Percentiles rank a stretch among this genome's conserved stretches.
phyloP scores from a whole-genome alignment of 768 basidiomycete genomes.

The Lactifluus pinguis region DNA sequence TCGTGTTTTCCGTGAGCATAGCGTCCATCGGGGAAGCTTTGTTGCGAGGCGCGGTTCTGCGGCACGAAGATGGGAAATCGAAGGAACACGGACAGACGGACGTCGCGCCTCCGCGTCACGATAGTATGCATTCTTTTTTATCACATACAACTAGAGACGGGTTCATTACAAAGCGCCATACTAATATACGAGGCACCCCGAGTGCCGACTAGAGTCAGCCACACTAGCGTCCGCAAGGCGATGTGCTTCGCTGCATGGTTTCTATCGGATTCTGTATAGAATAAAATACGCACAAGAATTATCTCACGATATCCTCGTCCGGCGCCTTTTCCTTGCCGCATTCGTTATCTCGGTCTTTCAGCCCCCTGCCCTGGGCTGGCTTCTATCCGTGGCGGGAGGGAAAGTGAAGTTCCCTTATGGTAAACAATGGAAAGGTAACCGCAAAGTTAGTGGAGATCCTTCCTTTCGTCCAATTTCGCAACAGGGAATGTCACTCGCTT shows the following conservation, averaged over 20 bases:
- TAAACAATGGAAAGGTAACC: too few species aligned
- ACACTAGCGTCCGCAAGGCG: not conserved
- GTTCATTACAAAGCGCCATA: not conserved
- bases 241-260: not conserved
- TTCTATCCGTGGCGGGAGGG: too few species aligned
- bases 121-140: not conserved
- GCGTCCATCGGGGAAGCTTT: conserved; percentile 65
- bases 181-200: not conserved
- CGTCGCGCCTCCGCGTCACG: not conserved
- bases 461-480: too few species aligned
- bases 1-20: conserved; percentile 73
- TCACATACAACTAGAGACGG: not conserved
- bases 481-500: too few species aligned
- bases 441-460: too few species aligned
- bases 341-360: not conserved
- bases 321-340: not conserved
- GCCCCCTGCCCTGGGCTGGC: too few species aligned
- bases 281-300: not conserved
- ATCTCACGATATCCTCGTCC: not conserved
- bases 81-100: not conserved
- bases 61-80: not conserved
- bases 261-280: not conserved
- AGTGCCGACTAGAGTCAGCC: not conserved
- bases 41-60: conserved; percentile 33
- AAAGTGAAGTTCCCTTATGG: too few species aligned